Base-by-base conservation (phyloP, 805 yeast species). In the Ogataea nakhonphanomensis region DNA sequence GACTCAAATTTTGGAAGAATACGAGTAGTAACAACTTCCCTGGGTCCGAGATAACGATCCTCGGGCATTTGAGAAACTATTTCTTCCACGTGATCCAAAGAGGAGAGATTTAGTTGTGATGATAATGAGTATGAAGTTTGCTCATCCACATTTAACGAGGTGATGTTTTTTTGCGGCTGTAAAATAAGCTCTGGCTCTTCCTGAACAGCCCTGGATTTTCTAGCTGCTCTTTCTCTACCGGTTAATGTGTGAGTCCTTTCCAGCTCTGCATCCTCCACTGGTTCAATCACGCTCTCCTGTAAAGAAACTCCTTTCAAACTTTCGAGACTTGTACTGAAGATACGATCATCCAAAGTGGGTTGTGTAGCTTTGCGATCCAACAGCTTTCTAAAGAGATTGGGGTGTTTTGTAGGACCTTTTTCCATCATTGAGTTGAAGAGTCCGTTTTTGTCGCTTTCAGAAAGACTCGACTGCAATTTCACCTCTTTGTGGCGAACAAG, bases 181-280 rank as follows among this genome's bases (percentile, higher is more conserved):
- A 80, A 55, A 39, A 84, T 70, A 22, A 81, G 59, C 45, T 79
- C 75, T 48, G 86, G 73, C 43, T 84, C 72, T 50, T 74, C 74
- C 54, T 76, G 70, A 30, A 82, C 60, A 13, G 74, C 80, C 40
- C 87, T 69, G 58, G 75, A 76, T 39, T 84, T 80, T 49, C 98
- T 73, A 11, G 71, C 67, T 38, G 79, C 81, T 44, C 84, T 79
- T 46, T 90, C 96, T 39, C 71, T 73, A 5, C 77, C 66, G 2
- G 84, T 75, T 17, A 87, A 63, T 0, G 95, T 75, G 47, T 79
- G 80, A 41, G 89, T 79, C 51, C 97, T 72, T 57, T 83, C 77
- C 38, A 89, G 61, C 49, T 81, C 90, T 33, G 30, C 29, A 20
- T 3, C 5, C 20, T 17, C 20, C 20, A 17, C 20, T 17, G 20